Evolutionary conservation across 2,329 filamentous ascomycete genomes (phyloP), one percentile per base, ranked within the genome.

Genomic region (Beauveria australis): DNA sequence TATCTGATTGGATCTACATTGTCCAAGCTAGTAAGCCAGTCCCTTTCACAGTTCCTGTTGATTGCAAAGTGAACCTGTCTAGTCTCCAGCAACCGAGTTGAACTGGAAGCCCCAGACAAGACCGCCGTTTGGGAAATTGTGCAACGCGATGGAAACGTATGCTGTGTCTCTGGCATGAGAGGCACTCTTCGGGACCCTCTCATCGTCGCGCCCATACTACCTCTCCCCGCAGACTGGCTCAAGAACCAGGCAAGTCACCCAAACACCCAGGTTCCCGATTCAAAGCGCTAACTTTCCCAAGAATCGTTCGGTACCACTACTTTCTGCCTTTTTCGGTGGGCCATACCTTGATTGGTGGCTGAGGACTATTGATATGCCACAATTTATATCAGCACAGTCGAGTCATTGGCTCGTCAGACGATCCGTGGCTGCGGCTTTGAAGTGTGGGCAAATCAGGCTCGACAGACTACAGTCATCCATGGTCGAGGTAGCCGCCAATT

Each of bases 401-500:
- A 30, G 30, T 30, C 30, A 30, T 30, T 30, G 30, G 30, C 30
- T 30, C 12, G 30, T 30, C 30, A 30, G 30, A 12, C 9, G 12
- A 30, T 12, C 30, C 30, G 30, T 30, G 9, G 30, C 30, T 30
- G 30, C 2, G 30, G 30, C 30, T 30, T 4, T 30, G 30, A 30
- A 30, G 30, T 12, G 30, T 30, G 30, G 30, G 12, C 30, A 30
- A 30, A 30, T 72, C 18, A 63, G 43, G 18, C 54, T 74, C 8
- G 58, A 68, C 14, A 64, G 69, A 53, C 18, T 61, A 24, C 63
- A 64, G n/a, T 59, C 66, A 24, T 72, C 70, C 2, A 65, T 67
- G 64, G 55, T 70, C 37, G 70, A 73, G 63, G 71, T 72, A 51
- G 26, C 6, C 18, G 7, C 43, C 49, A 3, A 48, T 14, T 33